These are phyloP conservation scores for Entomortierella parvispora DNA, from an alignment of 192 early-diverging fungal genomes.

Conservation along the genomic window DNA sequence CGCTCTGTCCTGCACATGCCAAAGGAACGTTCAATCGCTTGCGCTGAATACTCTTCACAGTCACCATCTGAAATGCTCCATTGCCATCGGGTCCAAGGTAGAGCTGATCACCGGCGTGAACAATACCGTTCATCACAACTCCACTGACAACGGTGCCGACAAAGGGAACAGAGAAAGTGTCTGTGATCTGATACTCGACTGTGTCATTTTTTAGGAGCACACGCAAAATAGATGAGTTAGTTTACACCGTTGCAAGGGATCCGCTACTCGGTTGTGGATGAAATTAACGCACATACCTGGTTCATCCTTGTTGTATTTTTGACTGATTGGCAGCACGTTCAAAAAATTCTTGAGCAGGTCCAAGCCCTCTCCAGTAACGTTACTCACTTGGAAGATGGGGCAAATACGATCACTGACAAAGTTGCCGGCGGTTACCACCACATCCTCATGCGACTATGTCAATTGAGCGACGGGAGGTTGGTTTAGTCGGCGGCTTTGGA, in stretches of 20 bases:
- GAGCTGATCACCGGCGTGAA: constrained; percentile 84
- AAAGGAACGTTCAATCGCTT: constrained; percentile 83
- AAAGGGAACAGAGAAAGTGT: constrained; percentile 91
- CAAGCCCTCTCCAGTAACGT: constrained; percentile 86
- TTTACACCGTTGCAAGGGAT: not conserved
- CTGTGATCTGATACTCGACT: constrained; percentile 88
- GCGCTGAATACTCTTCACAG: constrained; percentile 88
- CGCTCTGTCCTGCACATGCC: constrained; percentile 86
- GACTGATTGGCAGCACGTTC: constrained; percentile 78
- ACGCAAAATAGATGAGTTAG: too few relatives aligned
- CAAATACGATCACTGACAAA: constrained; percentile 92
- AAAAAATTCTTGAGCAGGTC: constrained; percentile 83
- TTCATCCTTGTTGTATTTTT: constrained; percentile 65
- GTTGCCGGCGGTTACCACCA: constrained; percentile 79
- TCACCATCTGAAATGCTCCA: constrained; percentile 82
- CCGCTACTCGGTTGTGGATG: not conserved
- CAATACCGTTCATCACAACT: constrained; percentile 74
- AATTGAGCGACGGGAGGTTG: not conserved
- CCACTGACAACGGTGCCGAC: constrained; percentile 94
- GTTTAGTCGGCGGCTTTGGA: not conserved
- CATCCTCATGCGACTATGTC: constrained; percentile 69
- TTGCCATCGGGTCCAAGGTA: constrained; percentile 86
- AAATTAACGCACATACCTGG: not conserved
- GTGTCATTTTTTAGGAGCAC: too few relatives aligned
- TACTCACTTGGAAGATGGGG: constrained; percentile 95